Percentiles rank a stretch among this genome's conserved stretches.
These are phyloP conservation scores for Exutisphaerella laricina DNA, from an alignment of 2,329 filamentous ascomycete genomes.

Conservation along the genomic window DNA sequence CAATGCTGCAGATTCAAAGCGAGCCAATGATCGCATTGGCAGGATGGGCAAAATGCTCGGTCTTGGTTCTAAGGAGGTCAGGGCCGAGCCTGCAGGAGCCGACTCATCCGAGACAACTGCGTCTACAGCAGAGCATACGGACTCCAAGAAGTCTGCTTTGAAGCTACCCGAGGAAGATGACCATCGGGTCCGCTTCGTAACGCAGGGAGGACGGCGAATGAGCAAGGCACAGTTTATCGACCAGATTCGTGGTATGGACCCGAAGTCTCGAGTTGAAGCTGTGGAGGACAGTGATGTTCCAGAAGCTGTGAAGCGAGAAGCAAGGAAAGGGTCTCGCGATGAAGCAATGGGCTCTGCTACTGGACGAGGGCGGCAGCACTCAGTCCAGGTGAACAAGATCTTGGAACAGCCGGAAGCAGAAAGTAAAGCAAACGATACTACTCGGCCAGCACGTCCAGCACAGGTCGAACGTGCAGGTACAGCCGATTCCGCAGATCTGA, in stretches of 20 bases:
- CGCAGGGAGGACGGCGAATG: constrained; percentile 66
- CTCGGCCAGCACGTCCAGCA: constrained; percentile 5
- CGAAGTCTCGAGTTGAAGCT: constrained; percentile 52
- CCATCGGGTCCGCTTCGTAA: constrained; percentile 67
- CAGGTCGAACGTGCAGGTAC: constrained; percentile 36
- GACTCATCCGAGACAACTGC: constrained; percentile 9
- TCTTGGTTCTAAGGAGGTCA: constrained; percentile 29
- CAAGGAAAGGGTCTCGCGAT: constrained; percentile 38
- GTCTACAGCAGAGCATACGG: constrained; percentile 14
- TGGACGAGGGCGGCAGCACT: background rate
- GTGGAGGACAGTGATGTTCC: constrained; percentile 46
- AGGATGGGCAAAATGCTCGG: constrained; percentile 53
- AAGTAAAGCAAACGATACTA: background rate
- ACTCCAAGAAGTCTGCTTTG: constrained; percentile 7
- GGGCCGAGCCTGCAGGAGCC: constrained; percentile 22
- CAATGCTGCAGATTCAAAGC: constrained; percentile 17
- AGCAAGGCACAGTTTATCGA: constrained; percentile 74
- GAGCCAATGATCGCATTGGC: constrained; percentile 41
- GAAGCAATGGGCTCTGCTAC: constrained; percentile 20
- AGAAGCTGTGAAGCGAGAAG: constrained; percentile 44
- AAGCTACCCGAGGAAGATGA: constrained; percentile 56
- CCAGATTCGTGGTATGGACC: constrained; percentile 67
- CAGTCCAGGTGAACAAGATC: constrained; percentile 12
- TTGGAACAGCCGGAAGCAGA: constrained; percentile 23
- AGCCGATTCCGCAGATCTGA: constrained; percentile 39